phyloP scores from a whole-genome alignment of 768 basidiomycete species.

The Lactarius tabidus region DNA sequence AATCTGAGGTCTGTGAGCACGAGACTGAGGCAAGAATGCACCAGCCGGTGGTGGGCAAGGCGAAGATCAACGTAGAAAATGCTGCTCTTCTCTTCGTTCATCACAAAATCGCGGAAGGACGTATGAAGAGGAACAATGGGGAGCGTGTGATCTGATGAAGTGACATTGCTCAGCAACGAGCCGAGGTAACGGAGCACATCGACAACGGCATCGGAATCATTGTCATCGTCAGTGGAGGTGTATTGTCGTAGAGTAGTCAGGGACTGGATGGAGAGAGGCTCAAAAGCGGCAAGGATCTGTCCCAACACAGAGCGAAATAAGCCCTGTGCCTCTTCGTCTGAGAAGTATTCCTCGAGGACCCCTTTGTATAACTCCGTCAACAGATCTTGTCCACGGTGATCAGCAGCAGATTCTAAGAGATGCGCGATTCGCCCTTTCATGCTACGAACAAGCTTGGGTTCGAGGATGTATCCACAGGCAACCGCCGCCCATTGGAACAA shows the following conservation, averaged over 20 bases:
- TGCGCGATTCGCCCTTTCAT: background rate
- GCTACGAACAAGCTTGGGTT: background rate
- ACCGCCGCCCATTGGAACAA: background rate
- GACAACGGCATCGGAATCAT: background rate
- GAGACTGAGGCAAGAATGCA: background rate
- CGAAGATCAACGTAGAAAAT: background rate
- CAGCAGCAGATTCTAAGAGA: too few species aligned
- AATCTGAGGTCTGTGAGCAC: background rate
- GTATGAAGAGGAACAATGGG: background rate
- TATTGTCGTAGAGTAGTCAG: too few species aligned
- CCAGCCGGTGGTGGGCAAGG: background rate
- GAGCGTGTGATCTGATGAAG: background rate
- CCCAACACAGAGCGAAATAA: too few species aligned
- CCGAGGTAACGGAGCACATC: background rate
- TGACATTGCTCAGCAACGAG: slow-evolving; percentile 1
- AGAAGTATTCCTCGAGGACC: too few species aligned
- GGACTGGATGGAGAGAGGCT: too few species aligned
- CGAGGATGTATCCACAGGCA: background rate
- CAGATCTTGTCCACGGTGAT: too few species aligned
- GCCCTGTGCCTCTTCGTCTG: too few species aligned
- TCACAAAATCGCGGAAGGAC: slow-evolving; percentile 1
- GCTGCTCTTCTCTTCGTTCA: background rate
- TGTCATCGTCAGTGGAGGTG: background rate
- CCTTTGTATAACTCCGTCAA: too few species aligned
- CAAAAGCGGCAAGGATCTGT: too few species aligned